Conservation (phyloP, 305 asterid genomes). For the Solanum hybrid region DNA sequence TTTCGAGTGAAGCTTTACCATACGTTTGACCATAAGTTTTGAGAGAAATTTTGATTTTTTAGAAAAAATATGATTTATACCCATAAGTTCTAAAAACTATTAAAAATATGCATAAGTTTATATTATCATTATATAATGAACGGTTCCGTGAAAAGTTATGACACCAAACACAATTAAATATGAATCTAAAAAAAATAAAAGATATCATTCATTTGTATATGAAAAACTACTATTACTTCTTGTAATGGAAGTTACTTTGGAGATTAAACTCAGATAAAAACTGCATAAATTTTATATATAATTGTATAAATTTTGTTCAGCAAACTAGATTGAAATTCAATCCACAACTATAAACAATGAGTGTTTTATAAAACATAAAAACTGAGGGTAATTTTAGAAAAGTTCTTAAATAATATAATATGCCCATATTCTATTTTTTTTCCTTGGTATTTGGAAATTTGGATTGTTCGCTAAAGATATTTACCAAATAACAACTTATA, state of each 20-base stretch:
- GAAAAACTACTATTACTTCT: neutral
- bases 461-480: neutral
- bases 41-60: neutral
- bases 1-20: neutral
- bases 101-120: too few species aligned
- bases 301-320: neutral
- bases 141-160: neutral
- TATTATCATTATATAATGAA: neutral
- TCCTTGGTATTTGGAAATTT: too few species aligned
- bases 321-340: neutral
- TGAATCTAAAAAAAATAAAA: too few species aligned
- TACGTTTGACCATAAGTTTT: neutral
- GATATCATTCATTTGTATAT: neutral
- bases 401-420: neutral
- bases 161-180: neutral
- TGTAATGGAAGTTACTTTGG: neutral
- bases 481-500: neutral
- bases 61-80: too few species aligned
- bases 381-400: neutral
- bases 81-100: neutral
- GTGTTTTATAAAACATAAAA: neutral
- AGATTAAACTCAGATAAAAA: neutral
- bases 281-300: neutral
- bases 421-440: neutral
- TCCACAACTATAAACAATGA: neutral